These are phyloP conservation scores for Helichrysum umbraculigerum DNA, from an alignment of 129 eudicot species.

Conservation along the genomic window DNA sequence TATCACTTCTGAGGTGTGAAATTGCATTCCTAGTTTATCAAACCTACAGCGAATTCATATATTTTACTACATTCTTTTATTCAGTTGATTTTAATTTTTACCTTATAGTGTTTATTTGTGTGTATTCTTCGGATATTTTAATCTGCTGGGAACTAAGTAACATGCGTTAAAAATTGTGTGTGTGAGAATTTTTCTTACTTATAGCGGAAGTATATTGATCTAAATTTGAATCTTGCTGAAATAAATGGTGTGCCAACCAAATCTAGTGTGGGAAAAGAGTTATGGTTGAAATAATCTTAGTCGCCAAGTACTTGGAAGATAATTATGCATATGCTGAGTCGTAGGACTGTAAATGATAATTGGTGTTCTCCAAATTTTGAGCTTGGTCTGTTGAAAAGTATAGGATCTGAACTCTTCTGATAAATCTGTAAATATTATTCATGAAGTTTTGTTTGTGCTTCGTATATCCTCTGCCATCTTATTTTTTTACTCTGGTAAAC, in stretches of 20 bases:
- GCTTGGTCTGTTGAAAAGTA: background rate
- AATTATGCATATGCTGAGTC: too few species aligned
- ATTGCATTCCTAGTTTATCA: constrained; percentile 12
- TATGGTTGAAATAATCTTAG: background rate
- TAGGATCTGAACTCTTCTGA: background rate
- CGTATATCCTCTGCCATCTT: constrained; percentile 1
- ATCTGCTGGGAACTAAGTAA: background rate
- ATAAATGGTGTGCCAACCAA: background rate
- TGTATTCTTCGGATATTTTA: background rate
- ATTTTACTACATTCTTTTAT: constrained; percentile 4
- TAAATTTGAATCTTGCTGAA: background rate
- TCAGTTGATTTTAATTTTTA: constrained; percentile 1
- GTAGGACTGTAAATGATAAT: too few species aligned
- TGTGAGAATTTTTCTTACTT: background rate
- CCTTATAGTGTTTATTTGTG: background rate
- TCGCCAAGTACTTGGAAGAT: background rate
- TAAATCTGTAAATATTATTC: background rate
- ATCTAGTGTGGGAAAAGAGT: background rate
- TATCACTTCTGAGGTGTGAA: constrained; percentile 50
- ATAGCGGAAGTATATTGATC: background rate
- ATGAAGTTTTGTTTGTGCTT: background rate
- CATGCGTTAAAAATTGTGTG: background rate
- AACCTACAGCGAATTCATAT: background rate
- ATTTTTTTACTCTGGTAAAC: background rate
- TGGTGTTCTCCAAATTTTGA: too few species aligned